These are phyloP conservation scores for Polyrhizophydium stewartii DNA, from an alignment of 371 early-diverging fungal genomes.

Conservation along the genomic window DNA sequence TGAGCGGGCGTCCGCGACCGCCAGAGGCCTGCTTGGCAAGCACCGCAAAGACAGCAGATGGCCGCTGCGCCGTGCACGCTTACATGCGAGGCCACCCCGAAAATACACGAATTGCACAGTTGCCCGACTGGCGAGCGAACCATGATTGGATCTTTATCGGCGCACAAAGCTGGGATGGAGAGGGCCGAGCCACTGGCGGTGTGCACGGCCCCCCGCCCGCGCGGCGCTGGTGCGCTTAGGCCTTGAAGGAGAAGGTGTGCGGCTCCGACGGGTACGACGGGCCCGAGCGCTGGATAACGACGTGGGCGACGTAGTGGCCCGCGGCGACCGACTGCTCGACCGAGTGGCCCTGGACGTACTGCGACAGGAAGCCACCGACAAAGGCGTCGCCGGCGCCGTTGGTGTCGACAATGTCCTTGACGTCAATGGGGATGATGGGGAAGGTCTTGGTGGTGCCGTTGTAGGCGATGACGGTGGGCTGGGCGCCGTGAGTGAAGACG, in stretches of 20 bases:
- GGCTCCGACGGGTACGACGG: slow-evolving; percentile 62
- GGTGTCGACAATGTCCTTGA: slow-evolving; percentile 83
- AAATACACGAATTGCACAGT: no score
- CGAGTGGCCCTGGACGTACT: slow-evolving; percentile 67
- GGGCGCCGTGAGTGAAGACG: slow-evolving; percentile 87
- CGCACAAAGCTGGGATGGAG: no score
- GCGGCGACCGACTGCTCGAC: slow-evolving; percentile 70
- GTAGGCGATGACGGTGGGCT: slow-evolving; percentile 69
- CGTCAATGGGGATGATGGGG: slow-evolving; percentile 67
- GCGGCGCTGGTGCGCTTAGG: no score
- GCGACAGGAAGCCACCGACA: slow-evolving; percentile 88
- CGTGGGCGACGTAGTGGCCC: slow-evolving; percentile 87
- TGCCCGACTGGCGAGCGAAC: no score
- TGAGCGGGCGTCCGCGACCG: not conserved
- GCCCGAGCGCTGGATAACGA: slow-evolving; percentile 85
- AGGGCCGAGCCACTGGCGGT: no score
- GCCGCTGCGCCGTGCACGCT: no score
- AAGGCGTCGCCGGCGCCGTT: slow-evolving; percentile 98
- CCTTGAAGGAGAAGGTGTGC: slow-evolving; percentile 14
- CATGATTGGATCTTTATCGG: no score
- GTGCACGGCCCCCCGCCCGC: no score
- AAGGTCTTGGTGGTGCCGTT: slow-evolving; percentile 54
- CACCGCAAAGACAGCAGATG: no score
- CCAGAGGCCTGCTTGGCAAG: no score
- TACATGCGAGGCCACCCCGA: no score